Percentiles rank a stretch among this genome's conserved stretches.
Conservation (phyloP, 2,329 filamentous ascomycete species). For the Chaetothyriales sp. region DNA sequence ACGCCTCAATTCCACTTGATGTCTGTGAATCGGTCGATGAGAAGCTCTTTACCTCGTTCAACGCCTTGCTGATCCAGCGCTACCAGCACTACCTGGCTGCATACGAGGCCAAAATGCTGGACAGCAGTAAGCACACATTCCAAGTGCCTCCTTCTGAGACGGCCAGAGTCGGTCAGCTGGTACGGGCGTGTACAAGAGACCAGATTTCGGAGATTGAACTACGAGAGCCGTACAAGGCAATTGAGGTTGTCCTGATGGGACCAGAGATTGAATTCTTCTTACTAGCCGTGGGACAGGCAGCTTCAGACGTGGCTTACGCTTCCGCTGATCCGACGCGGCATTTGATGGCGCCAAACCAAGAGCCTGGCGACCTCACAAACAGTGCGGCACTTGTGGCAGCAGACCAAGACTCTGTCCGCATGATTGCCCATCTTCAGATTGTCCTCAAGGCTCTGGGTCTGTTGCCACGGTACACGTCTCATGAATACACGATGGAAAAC, state of each 20-base stretch:
- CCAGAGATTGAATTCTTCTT: slow-evolving; percentile 31
- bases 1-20: slow-evolving; percentile 61
- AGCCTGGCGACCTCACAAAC: slow-evolving; percentile 32
- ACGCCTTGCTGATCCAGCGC: slow-evolving; percentile 65
- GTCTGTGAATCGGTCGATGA: slow-evolving; percentile 76
- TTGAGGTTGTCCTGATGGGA: slow-evolving; percentile 31
- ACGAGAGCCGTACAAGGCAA: slow-evolving; percentile 31
- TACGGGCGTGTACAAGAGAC: slow-evolving; percentile 1
- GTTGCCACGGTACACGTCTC: slow-evolving; percentile 16
- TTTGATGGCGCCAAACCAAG: slow-evolving; percentile 26
- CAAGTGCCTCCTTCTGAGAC: slow-evolving; percentile 6
- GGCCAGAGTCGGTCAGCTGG: slow-evolving; percentile 6
- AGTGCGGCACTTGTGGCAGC: slow-evolving; percentile 26
- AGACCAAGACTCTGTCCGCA: slow-evolving; percentile 49
- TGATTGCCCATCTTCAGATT: slow-evolving; percentile 54
- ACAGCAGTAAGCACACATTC: slow-evolving; percentile 28
- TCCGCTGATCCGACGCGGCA: not conserved
- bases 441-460: slow-evolving; percentile 49
- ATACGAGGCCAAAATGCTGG: slow-evolving; percentile 28
- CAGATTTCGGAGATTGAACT: slow-evolving; percentile 23
- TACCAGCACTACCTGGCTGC: slow-evolving; percentile 55
- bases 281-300: slow-evolving; percentile 27
- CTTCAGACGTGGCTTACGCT: slow-evolving; percentile 28
- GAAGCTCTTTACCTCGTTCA: slow-evolving; percentile 74
- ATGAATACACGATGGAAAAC: slow-evolving; percentile 50